Evolutionary conservation across 495 filamentous ascomycete species (phyloP).

Genomic region (Margaritispora aquatica): DNA sequence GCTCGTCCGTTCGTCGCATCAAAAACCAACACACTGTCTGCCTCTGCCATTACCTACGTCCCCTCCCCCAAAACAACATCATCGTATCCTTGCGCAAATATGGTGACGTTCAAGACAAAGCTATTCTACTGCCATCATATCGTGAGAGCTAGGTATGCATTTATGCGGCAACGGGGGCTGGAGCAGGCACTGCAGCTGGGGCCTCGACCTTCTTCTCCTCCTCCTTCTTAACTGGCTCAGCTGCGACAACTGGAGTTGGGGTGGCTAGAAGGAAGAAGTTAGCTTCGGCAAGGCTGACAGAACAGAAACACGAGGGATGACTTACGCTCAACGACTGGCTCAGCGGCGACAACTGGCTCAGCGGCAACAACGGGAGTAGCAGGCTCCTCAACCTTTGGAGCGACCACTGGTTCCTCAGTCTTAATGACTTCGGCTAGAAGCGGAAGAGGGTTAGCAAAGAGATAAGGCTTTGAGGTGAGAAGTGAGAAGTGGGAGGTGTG

Average conservation of each 20-base stretch:
- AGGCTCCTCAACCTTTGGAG: constrained; percentile 11
- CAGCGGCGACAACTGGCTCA: not conserved
- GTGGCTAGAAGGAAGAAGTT: not conserved
- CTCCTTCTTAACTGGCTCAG: not conserved
- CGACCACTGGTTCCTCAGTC: constrained; percentile 16
- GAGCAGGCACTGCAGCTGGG: constrained; percentile 5
- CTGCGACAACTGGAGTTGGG: not conserved
- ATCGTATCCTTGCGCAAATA: constrained; percentile 7
- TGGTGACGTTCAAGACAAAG: not conserved
- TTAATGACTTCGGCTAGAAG: not conserved
- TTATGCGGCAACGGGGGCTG: constrained; percentile 21
- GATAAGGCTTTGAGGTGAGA: too few species aligned
- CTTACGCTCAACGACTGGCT: not conserved
- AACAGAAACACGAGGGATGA: too few species aligned
- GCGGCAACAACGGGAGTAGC: not conserved
- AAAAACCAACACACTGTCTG: too few species aligned
- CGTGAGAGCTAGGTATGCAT: not conserved
- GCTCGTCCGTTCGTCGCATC: constrained; percentile 1
- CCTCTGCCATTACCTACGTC: constrained; percentile 21
- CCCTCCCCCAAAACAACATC: constrained; percentile 1
- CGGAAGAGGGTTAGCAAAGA: not conserved
- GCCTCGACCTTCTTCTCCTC: not conserved
- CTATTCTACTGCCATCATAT: not conserved
- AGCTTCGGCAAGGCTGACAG: not conserved
- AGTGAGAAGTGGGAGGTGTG: too few species aligned